Percentiles rank a stretch among this genome's conserved stretches.
These are phyloP conservation scores for Raphanus raphanistrum DNA, from an alignment of 345 rosid species.

Conservation along the genomic window DNA sequence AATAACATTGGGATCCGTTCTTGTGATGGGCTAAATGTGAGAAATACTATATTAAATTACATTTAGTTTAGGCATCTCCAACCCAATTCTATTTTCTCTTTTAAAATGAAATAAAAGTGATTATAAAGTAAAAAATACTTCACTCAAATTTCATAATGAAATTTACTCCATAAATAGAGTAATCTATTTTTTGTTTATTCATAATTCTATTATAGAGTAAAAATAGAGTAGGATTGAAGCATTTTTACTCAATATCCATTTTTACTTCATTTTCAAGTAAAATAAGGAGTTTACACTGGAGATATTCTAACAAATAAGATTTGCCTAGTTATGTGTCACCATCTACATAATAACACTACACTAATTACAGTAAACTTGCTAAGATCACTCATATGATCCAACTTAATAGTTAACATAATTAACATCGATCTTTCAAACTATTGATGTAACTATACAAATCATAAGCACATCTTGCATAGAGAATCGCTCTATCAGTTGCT, in stretches of 20 bases:
- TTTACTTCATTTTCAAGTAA: too few species aligned
- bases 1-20: constrained; percentile 23
- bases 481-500: not conserved
- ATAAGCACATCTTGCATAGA: not conserved
- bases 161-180: too few species aligned
- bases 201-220: too few species aligned
- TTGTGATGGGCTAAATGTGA: not conserved
- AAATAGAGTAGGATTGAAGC: too few species aligned
- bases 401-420: not conserved
- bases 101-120: too few species aligned
- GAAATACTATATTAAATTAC: not conserved
- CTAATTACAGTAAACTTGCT: not conserved
- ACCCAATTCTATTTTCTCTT: too few species aligned
- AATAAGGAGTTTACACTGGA: too few species aligned
- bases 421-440: not conserved
- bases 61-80: not conserved
- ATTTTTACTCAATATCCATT: too few species aligned
- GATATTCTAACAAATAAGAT: not conserved
- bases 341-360: not conserved
- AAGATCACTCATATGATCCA: not conserved
- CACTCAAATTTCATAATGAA: too few species aligned
- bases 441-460: not conserved
- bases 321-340: constrained; percentile 12
- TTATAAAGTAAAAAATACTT: too few species aligned
- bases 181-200: too few species aligned